Evolutionary conservation across 164 flowering plant species (phyloP), one percentile per base, ranked within the genome.

Genomic region (Liquidambar formosana): DNA sequence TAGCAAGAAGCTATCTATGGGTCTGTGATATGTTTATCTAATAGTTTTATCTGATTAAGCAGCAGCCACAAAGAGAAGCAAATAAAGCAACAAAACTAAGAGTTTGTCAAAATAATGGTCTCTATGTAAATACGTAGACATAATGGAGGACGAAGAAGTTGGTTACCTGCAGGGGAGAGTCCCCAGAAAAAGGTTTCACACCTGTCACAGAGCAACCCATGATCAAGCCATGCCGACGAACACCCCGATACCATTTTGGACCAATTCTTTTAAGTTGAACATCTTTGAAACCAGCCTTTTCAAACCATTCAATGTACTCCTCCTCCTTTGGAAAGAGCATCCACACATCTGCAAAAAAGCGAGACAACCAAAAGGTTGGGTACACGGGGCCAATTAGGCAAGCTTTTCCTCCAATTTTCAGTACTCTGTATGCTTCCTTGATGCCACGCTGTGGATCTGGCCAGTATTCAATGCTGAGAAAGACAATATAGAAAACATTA

Each of bases 181-280:
- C 85, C 15, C 84, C 97, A 4, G 95, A 82, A 6, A 83, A 77
- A 58, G 91, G 86, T 64, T 92, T 94, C 25, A 89, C 86, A 58
- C 97, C 98, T 1, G 97, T 92, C 14, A 92, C 96, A 26, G 93
- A 90, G 68, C 98, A 94, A 49, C 98, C 98, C 95, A 94, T 94
- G 79, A 94, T 93, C 67, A 92, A 81, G 1, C 99, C 99, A 81
- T 94, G 96, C 41, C 97, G 80, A 41, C 93, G 96, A 61, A 89
- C 97, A 8, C 97, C 97, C 70, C 97, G 93, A 64, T 92, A 94
- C 99, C 99, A 92, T 70, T 88, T 88, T 64, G 97, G 99, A 41
- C 97, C 97, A 81, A 92, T 93, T 73, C 97, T 83, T 72, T 93
- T 89, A 8, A 92, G 78, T 68, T 92, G 82, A 21, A 92, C 86